These are phyloP conservation scores for Diospyros kaki DNA, from an alignment of 148 eudicot species.

Conservation along the genomic window DNA sequence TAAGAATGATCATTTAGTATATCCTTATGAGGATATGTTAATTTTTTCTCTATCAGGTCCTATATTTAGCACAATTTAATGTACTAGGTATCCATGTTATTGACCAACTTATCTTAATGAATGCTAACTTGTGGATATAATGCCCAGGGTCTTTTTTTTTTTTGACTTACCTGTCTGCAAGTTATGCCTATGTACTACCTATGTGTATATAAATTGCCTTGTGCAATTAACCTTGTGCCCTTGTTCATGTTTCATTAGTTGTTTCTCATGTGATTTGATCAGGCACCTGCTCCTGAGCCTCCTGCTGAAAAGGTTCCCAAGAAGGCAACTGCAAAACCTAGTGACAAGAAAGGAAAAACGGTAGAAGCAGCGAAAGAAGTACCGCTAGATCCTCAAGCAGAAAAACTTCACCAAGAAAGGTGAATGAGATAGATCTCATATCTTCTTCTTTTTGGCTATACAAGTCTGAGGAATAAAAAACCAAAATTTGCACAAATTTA, in stretches of 20 bases:
- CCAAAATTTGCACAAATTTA: not conserved
- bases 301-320: slow-evolving; percentile 30
- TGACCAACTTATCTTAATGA: not conserved
- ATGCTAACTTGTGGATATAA: not conserved
- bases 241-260: not conserved
- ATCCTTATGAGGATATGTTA: slow-evolving; percentile 55
- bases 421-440: slow-evolving; percentile 6
- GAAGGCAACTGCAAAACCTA: slow-evolving; percentile 34
- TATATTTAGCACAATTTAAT: not conserved
- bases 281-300: slow-evolving; percentile 42
- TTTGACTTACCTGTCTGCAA: too few relatives aligned
- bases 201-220: not conserved
- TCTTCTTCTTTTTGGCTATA: not conserved
- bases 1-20: too few relatives aligned
- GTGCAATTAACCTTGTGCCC: not conserved
- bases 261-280: slow-evolving; percentile 3
- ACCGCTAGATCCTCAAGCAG: slow-evolving; percentile 46
- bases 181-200: too few relatives aligned
- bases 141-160: not conserved
- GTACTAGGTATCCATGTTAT: not conserved
- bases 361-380: slow-evolving; percentile 33
- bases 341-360: slow-evolving; percentile 38
- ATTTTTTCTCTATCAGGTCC: not conserved
- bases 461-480: not conserved
- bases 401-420: slow-evolving; percentile 61